phyloP scores from a whole-genome alignment of 2,329 filamentous ascomycete genomes.

The Aureobasidium sp. region DNA sequence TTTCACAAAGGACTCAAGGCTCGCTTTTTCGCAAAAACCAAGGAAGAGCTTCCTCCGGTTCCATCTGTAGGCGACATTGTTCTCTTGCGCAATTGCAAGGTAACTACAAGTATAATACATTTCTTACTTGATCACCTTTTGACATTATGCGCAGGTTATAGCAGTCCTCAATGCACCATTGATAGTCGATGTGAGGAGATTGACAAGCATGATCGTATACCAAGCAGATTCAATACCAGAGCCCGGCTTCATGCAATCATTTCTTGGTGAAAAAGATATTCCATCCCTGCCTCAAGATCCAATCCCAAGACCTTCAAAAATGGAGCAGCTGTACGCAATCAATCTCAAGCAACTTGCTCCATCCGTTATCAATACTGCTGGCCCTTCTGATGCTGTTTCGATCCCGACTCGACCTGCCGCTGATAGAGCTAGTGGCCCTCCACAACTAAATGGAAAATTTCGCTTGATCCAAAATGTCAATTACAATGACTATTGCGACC shows the following conservation, averaged over 20 bases:
- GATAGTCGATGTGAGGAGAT: conserved; percentile 15
- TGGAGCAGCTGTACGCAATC: conserved; percentile 31
- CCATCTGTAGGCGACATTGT: conserved; percentile 55
- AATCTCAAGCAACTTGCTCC: background rate
- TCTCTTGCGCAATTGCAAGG: conserved; percentile 44
- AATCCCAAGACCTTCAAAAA: conserved; percentile 16
- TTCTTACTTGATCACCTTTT: background rate
- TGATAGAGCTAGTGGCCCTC: background rate
- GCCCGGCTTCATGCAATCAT: conserved; percentile 25
- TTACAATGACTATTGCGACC: conserved; percentile 54
- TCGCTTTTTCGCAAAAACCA: conserved; percentile 53
- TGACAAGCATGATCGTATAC: conserved; percentile 24
- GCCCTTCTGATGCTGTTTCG: background rate
- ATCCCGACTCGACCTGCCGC: background rate
- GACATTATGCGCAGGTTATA: background rate
- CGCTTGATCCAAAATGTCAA: conserved; percentile 57
- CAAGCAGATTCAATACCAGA: conserved; percentile 22
- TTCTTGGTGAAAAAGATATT: conserved; percentile 21
- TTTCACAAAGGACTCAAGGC: conserved; percentile 41
- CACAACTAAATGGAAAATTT: conserved; percentile 41
- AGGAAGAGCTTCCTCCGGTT: conserved; percentile 32
- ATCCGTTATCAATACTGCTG: background rate
- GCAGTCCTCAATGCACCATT: background rate
- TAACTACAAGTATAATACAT: background rate
- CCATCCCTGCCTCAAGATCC: conserved; percentile 18